Evolutionary conservation across 768 basidiomycete genomes (phyloP).

Genomic region (Leccinum rimulosum): DNA sequence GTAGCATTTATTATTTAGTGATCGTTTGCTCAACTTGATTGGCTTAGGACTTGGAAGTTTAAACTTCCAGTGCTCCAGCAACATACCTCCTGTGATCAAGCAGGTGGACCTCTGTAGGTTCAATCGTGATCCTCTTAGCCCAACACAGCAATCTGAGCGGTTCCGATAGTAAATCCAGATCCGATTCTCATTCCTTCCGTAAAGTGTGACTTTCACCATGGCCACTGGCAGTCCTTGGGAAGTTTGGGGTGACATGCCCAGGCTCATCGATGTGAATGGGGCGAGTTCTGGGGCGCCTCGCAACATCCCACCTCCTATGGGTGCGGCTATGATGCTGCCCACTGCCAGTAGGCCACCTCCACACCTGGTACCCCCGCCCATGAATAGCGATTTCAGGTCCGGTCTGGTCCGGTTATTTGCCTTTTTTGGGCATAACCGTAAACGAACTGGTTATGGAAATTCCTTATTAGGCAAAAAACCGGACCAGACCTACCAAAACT

Average conservation of each 20-base stretch:
- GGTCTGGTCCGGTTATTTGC: too few relatives aligned
- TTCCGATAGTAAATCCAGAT: slow-evolving; percentile 17
- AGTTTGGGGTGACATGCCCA: slow-evolving; percentile 26
- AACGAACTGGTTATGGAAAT: too few relatives aligned
- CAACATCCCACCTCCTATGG: slow-evolving; percentile 26
- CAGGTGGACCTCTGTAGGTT: slow-evolving; percentile 1
- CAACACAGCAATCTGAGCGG: slow-evolving; percentile 18
- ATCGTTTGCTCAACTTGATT: neutral
- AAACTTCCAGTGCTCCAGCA: neutral
- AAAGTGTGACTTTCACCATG: slow-evolving; percentile 13
- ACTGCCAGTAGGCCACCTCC: slow-evolving; percentile 10
- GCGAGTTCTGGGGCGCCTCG: neutral
- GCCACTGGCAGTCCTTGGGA: slow-evolving; percentile 9
- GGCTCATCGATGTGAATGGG: slow-evolving; percentile 20
- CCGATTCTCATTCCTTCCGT: neutral
- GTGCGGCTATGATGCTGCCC: slow-evolving; percentile 15
- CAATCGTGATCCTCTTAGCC: slow-evolving; percentile 7
- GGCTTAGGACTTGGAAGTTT: neutral
- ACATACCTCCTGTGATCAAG: neutral
- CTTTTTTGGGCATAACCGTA: too few relatives aligned
- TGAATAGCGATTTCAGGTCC: too few relatives aligned
- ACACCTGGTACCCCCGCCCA: slow-evolving; percentile 2
- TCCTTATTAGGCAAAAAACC: too few relatives aligned
- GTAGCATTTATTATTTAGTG: neutral
- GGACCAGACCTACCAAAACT: too few relatives aligned